Conservation (phyloP, 768 basidiomycete genomes). For the Kwoniella mangroviensis region DNA sequence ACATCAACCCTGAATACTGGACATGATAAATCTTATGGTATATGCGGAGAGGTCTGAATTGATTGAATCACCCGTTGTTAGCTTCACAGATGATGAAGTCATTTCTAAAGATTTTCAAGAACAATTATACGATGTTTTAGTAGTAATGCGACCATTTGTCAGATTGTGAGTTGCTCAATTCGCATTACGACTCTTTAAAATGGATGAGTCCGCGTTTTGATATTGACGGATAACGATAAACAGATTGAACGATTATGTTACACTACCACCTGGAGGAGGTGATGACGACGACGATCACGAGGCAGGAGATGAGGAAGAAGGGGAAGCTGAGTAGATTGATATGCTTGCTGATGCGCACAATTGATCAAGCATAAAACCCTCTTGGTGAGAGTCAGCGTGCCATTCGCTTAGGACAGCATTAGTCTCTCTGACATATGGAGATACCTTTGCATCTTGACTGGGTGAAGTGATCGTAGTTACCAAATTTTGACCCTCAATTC, state of each 20-base stretch:
- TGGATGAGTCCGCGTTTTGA: not conserved
- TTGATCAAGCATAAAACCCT: too few relatives aligned
- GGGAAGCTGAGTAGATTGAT: conserved; percentile 13
- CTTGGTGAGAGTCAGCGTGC: too few relatives aligned
- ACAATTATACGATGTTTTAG: conserved; percentile 64
- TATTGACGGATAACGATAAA: not conserved
- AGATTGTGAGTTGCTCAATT: conserved; percentile 58
- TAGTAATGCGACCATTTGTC: conserved; percentile 73
- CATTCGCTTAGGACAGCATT: too few relatives aligned
- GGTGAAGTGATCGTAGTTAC: too few relatives aligned
- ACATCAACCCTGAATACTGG: not conserved
- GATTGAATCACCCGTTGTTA: conserved; percentile 44
- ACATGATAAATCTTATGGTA: too few relatives aligned
- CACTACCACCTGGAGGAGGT: conserved; percentile 25
- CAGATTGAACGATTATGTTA: conserved; percentile 42
- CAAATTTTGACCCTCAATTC: too few relatives aligned
- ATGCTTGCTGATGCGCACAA: too few relatives aligned
- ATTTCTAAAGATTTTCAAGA: conserved; percentile 70
- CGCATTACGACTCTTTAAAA: conserved; percentile 53
- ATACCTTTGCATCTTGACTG: too few relatives aligned
- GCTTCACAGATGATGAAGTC: conserved; percentile 78
- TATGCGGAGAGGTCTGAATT: not conserved
- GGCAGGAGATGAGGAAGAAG: conserved; percentile 19
- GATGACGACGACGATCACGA: conserved; percentile 20
- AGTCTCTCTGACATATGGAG: too few relatives aligned